Conservation (phyloP, 1,284 basidiomycete genomes). For the Sporisorium scitamineum region DNA sequence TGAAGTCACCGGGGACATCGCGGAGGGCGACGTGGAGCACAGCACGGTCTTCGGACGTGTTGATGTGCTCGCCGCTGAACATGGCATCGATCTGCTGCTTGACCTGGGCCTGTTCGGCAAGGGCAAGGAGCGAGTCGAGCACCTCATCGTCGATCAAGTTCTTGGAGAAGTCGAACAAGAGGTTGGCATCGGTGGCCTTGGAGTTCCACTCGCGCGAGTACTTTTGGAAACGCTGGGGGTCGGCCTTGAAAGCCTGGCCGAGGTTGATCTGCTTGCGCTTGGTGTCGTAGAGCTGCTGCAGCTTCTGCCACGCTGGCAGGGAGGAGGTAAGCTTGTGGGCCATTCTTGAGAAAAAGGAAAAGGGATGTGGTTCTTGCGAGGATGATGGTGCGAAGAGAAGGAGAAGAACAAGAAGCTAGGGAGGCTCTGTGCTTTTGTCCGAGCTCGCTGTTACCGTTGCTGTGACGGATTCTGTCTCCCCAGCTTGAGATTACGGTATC, state of each 20-base stretch:
- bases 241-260: constrained; percentile 89
- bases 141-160: constrained; percentile 92
- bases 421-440: too few species aligned
- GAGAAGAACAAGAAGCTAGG: not conserved
- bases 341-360: constrained; percentile 21
- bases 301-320: constrained; percentile 83
- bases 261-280: constrained; percentile 83
- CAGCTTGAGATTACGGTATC: not conserved
- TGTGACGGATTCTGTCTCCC: not conserved
- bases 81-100: constrained; percentile 89
- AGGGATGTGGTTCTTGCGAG: not conserved
- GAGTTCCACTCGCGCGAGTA: constrained; percentile 81
- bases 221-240: constrained; percentile 86
- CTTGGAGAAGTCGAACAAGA: constrained; percentile 97
- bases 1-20: constrained; percentile 77
- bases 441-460: not conserved
- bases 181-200: constrained; percentile 78
- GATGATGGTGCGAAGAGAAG: constrained; percentile 13
- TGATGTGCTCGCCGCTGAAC: constrained; percentile 96
- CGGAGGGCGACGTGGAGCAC: constrained; percentile 95
- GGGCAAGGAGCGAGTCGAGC: constrained; percentile 76
- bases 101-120: constrained; percentile 87
- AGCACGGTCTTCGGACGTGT: constrained; percentile 95
- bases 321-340: constrained; percentile 59
- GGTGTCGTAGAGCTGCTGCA: constrained; percentile 84